A percentile compares a stretch with the other conserved stretches of the same genome.
Conservation (phyloP, 2,329 filamentous ascomycete genomes). For the Gaeumannomyces tritici region DNA sequence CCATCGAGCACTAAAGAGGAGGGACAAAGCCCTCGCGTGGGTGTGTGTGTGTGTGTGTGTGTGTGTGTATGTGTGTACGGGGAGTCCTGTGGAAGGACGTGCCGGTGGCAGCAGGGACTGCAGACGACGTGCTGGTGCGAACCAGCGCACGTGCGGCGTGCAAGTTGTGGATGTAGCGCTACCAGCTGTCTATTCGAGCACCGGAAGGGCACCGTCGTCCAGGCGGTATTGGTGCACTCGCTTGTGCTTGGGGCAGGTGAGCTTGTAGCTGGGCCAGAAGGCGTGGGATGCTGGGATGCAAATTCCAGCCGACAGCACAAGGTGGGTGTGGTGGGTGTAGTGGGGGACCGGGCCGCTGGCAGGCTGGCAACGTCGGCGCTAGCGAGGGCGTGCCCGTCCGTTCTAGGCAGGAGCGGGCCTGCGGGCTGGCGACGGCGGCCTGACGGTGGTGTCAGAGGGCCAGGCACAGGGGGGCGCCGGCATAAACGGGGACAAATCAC, state of each 20-base stretch:
- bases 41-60: neutral
- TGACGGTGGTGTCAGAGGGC: neutral
- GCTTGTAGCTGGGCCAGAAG: neutral
- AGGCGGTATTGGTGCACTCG: neutral
- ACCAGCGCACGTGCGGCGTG: neutral
- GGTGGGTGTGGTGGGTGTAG: too few species aligned
- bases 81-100: neutral
- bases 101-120: neutral
- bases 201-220: neutral
- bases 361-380: neutral
- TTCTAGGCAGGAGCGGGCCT: too few species aligned
- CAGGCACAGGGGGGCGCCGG: neutral
- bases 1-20: neutral
- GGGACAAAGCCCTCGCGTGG: neutral
- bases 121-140: neutral
- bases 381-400: neutral
- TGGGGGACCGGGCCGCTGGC: neutral
- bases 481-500: too few species aligned
- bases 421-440: neutral
- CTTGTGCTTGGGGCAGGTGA: neutral
- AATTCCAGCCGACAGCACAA: too few species aligned
- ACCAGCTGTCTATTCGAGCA: neutral
- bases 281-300: neutral
- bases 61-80: neutral
- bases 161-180: neutral